phyloP scores from a whole-genome alignment of 1,139 yeast genomes.

The Kodamaea alishanica region DNA sequence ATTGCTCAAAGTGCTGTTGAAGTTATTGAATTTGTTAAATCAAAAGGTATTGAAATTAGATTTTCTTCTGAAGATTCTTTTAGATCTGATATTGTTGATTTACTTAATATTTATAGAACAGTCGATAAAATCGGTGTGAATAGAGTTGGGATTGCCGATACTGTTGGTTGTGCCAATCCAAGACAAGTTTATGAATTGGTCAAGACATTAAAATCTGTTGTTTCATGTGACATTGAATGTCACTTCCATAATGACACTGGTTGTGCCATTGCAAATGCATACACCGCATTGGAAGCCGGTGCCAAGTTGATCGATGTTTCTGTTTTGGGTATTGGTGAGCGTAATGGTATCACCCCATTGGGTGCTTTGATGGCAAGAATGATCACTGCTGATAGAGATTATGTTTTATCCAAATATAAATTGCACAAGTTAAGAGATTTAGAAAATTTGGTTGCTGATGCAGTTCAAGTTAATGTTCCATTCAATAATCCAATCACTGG shows the following conservation, averaged over 20 bases:
- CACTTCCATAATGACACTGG: slow-evolving; percentile 99
- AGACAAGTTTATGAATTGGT: slow-evolving; percentile 97
- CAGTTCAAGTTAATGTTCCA: slow-evolving; percentile 95
- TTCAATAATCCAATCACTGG: slow-evolving; percentile 99
- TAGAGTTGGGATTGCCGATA: slow-evolving; percentile 98
- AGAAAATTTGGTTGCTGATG: slow-evolving; percentile 94
- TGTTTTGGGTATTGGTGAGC: slow-evolving; percentile 96
- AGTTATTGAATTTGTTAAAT: slow-evolving; percentile 95
- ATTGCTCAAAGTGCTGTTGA: slow-evolving; percentile 95
- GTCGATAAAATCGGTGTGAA: slow-evolving; percentile 97
- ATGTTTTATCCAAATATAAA: slow-evolving; percentile 92
- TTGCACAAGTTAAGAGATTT: slow-evolving; percentile 93
- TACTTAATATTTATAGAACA: slow-evolving; percentile 91
- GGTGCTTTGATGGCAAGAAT: slow-evolving; percentile 99
- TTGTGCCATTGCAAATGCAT: slow-evolving; percentile 97
- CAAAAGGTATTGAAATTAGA: slow-evolving; percentile 95
- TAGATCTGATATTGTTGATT: slow-evolving; percentile 93
- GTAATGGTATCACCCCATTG: slow-evolving; percentile 96
- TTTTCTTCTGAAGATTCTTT: slow-evolving; percentile 97
- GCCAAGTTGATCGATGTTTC: slow-evolving; percentile 93
- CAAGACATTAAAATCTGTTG: slow-evolving; percentile 88
- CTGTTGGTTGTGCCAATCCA: slow-evolving; percentile 99
- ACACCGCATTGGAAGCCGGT: slow-evolving; percentile 97
- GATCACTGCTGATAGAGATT: slow-evolving; percentile 98
- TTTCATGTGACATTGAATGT: slow-evolving; percentile 95